These are phyloP conservation scores for Sphaerulina vaccinii DNA, from an alignment of 2,329 filamentous ascomycete genomes.

Conservation along the genomic window DNA sequence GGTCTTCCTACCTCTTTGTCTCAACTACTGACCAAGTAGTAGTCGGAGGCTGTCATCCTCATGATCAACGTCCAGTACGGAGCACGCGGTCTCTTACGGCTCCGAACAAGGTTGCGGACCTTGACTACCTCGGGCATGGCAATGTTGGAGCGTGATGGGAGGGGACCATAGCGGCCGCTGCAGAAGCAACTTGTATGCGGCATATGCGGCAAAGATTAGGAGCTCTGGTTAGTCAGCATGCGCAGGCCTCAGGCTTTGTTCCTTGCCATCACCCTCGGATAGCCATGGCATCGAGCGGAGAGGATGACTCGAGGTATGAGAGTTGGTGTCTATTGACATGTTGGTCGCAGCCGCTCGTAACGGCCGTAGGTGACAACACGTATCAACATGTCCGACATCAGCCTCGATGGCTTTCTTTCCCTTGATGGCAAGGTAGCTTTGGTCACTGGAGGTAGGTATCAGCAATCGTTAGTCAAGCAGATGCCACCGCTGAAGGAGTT, in stretches of 20 bases:
- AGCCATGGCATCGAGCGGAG: not conserved
- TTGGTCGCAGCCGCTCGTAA: not conserved
- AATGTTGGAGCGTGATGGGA: conserved; percentile 1
- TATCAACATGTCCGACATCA: conserved; percentile 55
- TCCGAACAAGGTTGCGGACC: not conserved
- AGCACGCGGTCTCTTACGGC: conserved; percentile 3
- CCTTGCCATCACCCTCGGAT: conserved; percentile 6
- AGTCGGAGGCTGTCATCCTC: too few relatives aligned
- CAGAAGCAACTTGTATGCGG: not conserved
- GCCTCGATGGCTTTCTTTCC: conserved; percentile 74
- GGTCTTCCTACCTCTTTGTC: not conserved
- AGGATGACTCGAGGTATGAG: conserved; percentile 4
- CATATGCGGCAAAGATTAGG: conserved; percentile 11
- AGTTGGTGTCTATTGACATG: not conserved
- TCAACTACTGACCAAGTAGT: too few relatives aligned
- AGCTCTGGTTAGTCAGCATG: not conserved
- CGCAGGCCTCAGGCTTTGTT: conserved; percentile 7
- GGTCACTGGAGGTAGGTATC: conserved; percentile 65
- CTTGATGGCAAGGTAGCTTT: conserved; percentile 81
- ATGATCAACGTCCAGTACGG: not conserved
- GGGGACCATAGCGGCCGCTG: not conserved
- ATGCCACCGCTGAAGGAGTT: conserved; percentile 25
- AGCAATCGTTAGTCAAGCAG: too few relatives aligned
- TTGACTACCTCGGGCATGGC: conserved; percentile 21
- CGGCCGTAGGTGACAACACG: not conserved